Evolutionary conservation across 306 rosid species (phyloP).

Genomic region (Prunus armeniaca): DNA sequence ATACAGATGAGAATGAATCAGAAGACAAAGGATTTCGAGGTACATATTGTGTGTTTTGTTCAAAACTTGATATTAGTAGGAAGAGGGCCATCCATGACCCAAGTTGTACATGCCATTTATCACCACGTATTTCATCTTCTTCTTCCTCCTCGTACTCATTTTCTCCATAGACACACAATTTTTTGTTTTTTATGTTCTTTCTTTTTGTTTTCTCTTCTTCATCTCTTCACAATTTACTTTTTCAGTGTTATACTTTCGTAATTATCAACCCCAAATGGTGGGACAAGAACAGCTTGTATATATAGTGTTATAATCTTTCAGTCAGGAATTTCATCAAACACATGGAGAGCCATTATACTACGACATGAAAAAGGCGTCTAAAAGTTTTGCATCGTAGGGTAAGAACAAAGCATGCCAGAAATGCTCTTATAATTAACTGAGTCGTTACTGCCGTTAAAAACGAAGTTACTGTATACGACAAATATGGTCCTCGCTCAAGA

Average conservation of each 20-base stretch:
- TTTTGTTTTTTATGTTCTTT: background rate
- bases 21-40: conserved; percentile 37
- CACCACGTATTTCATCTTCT: conserved; percentile 43
- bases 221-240: background rate
- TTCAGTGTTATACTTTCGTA: conserved; percentile 6
- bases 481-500: too few relatives aligned
- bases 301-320: background rate
- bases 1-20: conserved; percentile 28
- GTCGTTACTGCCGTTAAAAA: too few relatives aligned
- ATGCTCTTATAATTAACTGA: too few relatives aligned
- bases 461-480: too few relatives aligned
- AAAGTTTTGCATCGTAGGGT: background rate
- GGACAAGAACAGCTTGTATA: background rate
- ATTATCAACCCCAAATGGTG: conserved; percentile 2
- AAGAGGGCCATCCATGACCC: conserved; percentile 55
- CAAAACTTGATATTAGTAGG: conserved; percentile 51
- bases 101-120: conserved; percentile 46
- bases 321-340: conserved; percentile 39
- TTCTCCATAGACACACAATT: conserved; percentile 11
- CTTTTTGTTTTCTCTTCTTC: background rate
- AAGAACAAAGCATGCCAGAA: background rate
- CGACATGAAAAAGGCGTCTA: background rate
- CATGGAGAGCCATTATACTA: background rate
- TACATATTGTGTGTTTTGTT: conserved; percentile 62
- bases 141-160: conserved; percentile 45